Base-by-base conservation (phyloP, 441 rosid genomes). In the Metrosideros polymorpha region DNA sequence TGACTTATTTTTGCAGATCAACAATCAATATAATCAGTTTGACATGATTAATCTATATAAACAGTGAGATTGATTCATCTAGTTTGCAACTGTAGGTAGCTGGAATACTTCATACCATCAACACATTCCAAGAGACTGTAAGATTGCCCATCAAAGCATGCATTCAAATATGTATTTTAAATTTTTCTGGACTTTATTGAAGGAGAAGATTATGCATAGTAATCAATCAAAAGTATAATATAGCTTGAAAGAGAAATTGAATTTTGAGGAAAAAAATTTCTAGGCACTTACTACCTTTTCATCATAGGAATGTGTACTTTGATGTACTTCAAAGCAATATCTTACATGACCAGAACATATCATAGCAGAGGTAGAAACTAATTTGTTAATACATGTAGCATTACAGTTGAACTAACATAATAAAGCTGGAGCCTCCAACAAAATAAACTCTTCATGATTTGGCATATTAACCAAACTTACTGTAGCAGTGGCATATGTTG, bases 401-500 rank as follows among this genome's bases (percentile, higher is more conserved):
- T 43, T 39, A 22, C 47, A 71, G 47, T 27, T 27, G 79, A 71
- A 71, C 79, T 10, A 39, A 71, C 27, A 0, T 71, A 71, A 71
- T 71, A 71, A 71, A 71, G 39, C 47, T 22, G 79, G 47, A 71
- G 47, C n/a, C 9, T 39, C 79, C n/a, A 6, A 71, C 79, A 71
- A 9, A 6, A 71, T 24, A 22, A 39, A 71, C n/a, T 71, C 79
- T 39, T 39, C 49, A 42, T 71, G 27, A 71, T 39, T 42, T 71
- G 79, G 22, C 79, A 71, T 71, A 71, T 39, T 71, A 71, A 22
- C 49, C 79, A 71, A 71, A 92, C 96, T 91, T 90, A 96, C 99
- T 13, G 94, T 93, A 42, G 94, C 82, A 91, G 99, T 97, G 84
- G 99, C 99, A 91, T 97, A 97, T 61, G 99, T 97, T 87, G 98